These are phyloP conservation scores for Cladosporium phlei DNA, from an alignment of 2,329 filamentous ascomycete genomes.

Conservation along the genomic window DNA sequence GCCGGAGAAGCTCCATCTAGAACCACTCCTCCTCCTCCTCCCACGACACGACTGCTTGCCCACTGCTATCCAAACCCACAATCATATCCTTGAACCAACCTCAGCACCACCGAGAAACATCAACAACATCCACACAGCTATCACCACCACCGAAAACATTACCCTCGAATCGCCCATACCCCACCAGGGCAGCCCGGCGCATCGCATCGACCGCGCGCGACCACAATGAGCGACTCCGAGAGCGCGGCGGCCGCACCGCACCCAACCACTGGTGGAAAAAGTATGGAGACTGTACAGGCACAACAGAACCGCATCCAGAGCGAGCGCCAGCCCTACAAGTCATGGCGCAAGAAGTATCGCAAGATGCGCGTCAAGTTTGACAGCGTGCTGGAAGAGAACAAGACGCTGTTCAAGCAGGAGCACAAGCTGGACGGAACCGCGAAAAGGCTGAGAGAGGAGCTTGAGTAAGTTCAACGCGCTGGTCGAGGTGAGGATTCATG, in stretches of 20 bases:
- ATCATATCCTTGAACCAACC: too few species aligned
- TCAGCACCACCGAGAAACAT: neutral
- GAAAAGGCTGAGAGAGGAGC: constrained; percentile 80
- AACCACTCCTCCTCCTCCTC: too few species aligned
- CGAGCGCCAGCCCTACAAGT: constrained; percentile 31
- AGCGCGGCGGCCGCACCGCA: constrained; percentile 14
- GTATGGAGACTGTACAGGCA: constrained; percentile 8
- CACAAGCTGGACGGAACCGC: constrained; percentile 75
- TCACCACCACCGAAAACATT: too few species aligned
- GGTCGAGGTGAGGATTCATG: neutral
- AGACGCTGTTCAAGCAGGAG: constrained; percentile 75
- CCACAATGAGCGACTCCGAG: constrained; percentile 31
- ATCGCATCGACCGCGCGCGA: neutral
- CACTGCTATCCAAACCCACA: too few species aligned
- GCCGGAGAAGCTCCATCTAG: too few species aligned
- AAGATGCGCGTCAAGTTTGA: constrained; percentile 82
- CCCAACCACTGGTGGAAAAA: constrained; percentile 21
- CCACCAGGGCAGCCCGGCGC: too few species aligned
- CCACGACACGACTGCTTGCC: too few species aligned
- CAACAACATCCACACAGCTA: neutral
- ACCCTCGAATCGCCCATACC: too few species aligned
- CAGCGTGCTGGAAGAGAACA: constrained; percentile 71
- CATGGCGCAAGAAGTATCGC: constrained; percentile 74
- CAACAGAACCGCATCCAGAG: constrained; percentile 13
- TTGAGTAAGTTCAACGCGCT: constrained; percentile 62